A percentile compares a stretch with the other conserved stretches of the same genome.
Evolutionary conservation across 2,329 filamentous ascomycete species (phyloP).

Genomic region (Paraphoma sp.): DNA sequence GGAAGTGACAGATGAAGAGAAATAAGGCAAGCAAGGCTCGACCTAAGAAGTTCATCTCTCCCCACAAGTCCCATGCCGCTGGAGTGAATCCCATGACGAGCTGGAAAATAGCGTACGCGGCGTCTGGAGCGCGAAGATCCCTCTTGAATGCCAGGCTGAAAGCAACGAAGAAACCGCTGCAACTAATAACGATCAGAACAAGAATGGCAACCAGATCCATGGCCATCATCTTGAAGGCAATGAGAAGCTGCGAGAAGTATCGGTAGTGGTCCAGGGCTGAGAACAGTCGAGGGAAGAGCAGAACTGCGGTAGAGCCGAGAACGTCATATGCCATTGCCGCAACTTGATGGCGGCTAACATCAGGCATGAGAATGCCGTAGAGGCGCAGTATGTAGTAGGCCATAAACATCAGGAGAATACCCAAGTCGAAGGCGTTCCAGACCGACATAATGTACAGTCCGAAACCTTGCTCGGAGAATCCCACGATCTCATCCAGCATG

Average conservation of each 20-base stretch:
- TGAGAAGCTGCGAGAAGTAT: constrained; percentile 93
- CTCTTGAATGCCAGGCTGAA: constrained; percentile 82
- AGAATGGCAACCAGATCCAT: constrained; percentile 86
- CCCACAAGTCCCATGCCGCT: constrained; percentile 90
- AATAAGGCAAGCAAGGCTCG: constrained; percentile 79
- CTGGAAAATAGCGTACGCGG: constrained; percentile 93
- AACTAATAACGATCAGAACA: constrained; percentile 82
- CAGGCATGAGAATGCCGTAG: constrained; percentile 84
- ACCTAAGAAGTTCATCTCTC: constrained; percentile 79
- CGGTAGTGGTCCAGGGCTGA: constrained; percentile 93
- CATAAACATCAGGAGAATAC: constrained; percentile 83
- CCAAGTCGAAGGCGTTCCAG: constrained; percentile 95
- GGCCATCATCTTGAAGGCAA: constrained; percentile 93
- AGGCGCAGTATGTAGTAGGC: constrained; percentile 89
- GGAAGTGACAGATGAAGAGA: constrained; percentile 92
- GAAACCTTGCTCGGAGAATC: constrained; percentile 96
- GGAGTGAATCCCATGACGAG: constrained; percentile 96
- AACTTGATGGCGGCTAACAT: constrained; percentile 70
- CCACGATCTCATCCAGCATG: constrained; percentile 94
- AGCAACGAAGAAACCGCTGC: constrained; percentile 94
- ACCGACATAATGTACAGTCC: constrained; percentile 97
- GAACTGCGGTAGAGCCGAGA: constrained; percentile 87
- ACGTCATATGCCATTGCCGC: constrained; percentile 91
- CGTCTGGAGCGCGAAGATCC: constrained; percentile 71
- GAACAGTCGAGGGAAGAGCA: constrained; percentile 89